Evolutionary conservation across 2,329 filamentous ascomycete species (phyloP).

Genomic region (Pseudonectria buxi): DNA sequence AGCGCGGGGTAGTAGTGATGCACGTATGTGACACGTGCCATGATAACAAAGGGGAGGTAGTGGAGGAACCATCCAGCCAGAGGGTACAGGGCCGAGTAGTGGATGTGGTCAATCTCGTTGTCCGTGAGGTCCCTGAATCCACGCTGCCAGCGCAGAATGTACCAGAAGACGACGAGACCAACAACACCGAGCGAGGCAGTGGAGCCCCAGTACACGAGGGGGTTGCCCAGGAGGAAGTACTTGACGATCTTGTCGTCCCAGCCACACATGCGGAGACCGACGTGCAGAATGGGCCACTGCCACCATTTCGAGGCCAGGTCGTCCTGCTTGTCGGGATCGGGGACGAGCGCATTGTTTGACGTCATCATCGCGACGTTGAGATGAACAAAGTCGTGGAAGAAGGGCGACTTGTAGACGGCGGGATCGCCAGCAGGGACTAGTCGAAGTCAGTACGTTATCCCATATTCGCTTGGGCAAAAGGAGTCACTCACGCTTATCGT

Average conservation of each 20-base stretch:
- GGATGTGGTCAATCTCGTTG: slow-evolving; percentile 83
- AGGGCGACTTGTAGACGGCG: slow-evolving; percentile 90
- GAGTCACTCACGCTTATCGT: slow-evolving; percentile 73
- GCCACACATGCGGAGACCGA: slow-evolving; percentile 95
- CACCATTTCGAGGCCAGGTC: slow-evolving; percentile 94
- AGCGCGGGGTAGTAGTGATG: slow-evolving; percentile 98
- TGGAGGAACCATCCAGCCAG: slow-evolving; percentile 92
- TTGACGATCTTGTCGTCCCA: slow-evolving; percentile 96
- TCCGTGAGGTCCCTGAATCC: slow-evolving; percentile 78
- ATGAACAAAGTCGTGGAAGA: slow-evolving; percentile 95
- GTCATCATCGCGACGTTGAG: slow-evolving; percentile 99
- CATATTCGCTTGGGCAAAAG: background rate
- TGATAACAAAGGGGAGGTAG: slow-evolving; percentile 91
- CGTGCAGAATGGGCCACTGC: slow-evolving; percentile 96
- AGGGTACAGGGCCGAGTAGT: slow-evolving; percentile 89
- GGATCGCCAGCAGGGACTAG: slow-evolving; percentile 82
- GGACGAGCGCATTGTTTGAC: slow-evolving; percentile 95
- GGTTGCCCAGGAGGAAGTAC: slow-evolving; percentile 97
- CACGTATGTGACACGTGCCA: slow-evolving; percentile 98
- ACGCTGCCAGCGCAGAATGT: slow-evolving; percentile 90
- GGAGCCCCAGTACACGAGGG: slow-evolving; percentile 90
- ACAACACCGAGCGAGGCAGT: slow-evolving; percentile 73
- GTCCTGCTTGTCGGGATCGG: slow-evolving; percentile 97
- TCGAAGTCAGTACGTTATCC: slow-evolving; percentile 7
- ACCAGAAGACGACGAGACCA: slow-evolving; percentile 69